A percentile compares a stretch with the other conserved stretches of the same genome.
phyloP scores from a whole-genome alignment of 2,329 filamentous ascomycete genomes.

The Beauveria medogensis region DNA sequence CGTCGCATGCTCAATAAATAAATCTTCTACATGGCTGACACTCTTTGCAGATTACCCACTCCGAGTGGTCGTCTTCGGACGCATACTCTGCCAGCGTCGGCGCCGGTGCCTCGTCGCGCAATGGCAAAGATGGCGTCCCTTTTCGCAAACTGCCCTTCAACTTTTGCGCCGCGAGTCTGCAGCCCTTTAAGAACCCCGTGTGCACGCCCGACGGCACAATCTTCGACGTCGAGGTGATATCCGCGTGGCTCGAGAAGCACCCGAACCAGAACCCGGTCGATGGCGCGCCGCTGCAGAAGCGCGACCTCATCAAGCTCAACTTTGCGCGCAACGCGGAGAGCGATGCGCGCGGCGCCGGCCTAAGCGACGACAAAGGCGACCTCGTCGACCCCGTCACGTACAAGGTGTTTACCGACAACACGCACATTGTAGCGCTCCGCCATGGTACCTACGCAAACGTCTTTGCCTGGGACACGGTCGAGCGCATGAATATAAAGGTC shows the following conservation, averaged over 20 bases:
- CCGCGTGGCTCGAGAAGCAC: conserved; percentile 90
- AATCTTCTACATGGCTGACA: conserved; percentile 2
- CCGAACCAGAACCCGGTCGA: conserved; percentile 79
- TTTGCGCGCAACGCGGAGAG: conserved; percentile 83
- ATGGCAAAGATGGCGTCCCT: conserved; percentile 39
- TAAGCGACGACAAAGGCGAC: conserved; percentile 56
- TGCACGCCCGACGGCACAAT: conserved; percentile 83
- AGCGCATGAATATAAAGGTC: conserved; percentile 90
- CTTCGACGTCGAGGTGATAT: conserved; percentile 91
- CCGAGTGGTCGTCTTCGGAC: conserved; percentile 90
- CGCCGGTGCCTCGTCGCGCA: conserved; percentile 51
- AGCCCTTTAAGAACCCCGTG: conserved; percentile 90
- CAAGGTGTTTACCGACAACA: conserved; percentile 97
- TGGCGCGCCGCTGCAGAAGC: conserved; percentile 67
- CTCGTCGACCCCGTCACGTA: conserved; percentile 95
- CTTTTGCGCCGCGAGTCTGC: conserved; percentile 91
- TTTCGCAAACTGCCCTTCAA: conserved; percentile 95
- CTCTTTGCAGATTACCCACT: conserved; percentile 68
- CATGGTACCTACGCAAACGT: conserved; percentile 83
- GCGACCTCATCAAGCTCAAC: conserved; percentile 82
- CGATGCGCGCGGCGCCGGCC: conserved; percentile 38
- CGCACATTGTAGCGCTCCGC: conserved; percentile 83
- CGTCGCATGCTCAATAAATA: background rate
- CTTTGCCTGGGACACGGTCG: conserved; percentile 91
- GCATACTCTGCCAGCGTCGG: conserved; percentile 76